Evolutionary conservation across 345 rosid species (phyloP).

Genomic region (Moringa oleifera): DNA sequence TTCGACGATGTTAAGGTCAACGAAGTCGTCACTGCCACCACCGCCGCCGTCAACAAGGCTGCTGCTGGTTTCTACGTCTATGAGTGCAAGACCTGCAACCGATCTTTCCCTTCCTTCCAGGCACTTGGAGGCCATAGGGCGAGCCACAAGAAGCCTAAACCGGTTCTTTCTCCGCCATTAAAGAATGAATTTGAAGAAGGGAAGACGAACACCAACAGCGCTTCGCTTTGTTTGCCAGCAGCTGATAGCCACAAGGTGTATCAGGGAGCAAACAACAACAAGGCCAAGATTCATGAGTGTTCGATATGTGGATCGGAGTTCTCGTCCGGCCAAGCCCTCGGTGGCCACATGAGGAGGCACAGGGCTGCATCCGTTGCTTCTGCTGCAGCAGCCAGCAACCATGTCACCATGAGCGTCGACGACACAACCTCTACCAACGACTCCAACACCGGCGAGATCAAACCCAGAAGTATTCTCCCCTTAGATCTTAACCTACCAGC

Average conservation of each 20-base stretch:
- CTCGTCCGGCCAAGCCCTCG: slow-evolving; percentile 90
- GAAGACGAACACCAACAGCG: slow-evolving; percentile 16
- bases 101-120: slow-evolving; percentile 87
- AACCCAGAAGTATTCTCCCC: slow-evolving; percentile 42
- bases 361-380: no score
- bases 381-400: slow-evolving; percentile 12
- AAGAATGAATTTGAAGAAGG: slow-evolving; percentile 15
- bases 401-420: no score
- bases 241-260: slow-evolving; percentile 7
- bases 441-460: slow-evolving; percentile 15
- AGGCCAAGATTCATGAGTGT: slow-evolving; percentile 78
- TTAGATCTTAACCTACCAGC: slow-evolving; percentile 97
- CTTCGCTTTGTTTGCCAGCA: slow-evolving; percentile 34
- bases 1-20: no score
- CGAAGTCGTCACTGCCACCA: slow-evolving; percentile 19
- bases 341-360: slow-evolving; percentile 99
- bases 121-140: slow-evolving; percentile 98
- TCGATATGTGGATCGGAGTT: slow-evolving; percentile 91
- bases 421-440: slow-evolving; percentile 13
- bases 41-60: slow-evolving; percentile 24
- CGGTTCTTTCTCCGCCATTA: slow-evolving; percentile 1
- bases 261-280: slow-evolving; percentile 13
- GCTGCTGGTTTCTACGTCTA: slow-evolving; percentile 45
- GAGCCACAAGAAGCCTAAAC: slow-evolving; percentile 79
- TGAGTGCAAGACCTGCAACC: slow-evolving; percentile 88